A percentile compares a stretch with the other conserved stretches of the same genome.
phyloP scores from a whole-genome alignment of 1,284 basidiomycete genomes.

The Omphalotus olearius region DNA sequence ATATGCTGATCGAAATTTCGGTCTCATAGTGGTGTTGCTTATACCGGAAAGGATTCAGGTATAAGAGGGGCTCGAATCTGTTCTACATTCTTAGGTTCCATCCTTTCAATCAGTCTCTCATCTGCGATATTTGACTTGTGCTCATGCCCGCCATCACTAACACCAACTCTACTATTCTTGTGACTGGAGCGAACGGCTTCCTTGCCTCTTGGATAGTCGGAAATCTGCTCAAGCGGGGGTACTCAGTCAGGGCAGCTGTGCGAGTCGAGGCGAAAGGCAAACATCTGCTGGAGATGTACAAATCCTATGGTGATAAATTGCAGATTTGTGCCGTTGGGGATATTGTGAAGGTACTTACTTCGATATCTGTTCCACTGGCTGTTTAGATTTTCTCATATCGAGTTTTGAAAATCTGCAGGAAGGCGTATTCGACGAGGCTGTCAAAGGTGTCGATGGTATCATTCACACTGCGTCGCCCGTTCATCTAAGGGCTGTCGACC shows the following conservation, averaged over 20 bases:
- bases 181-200: constrained; percentile 36
- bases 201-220: constrained; percentile 33
- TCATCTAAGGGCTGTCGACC: constrained; percentile 32
- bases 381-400: neutral
- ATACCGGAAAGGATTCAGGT: too few relatives aligned
- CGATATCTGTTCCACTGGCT: neutral
- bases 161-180: constrained; percentile 23
- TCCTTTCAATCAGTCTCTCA: too few relatives aligned
- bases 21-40: too few relatives aligned
- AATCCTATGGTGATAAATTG: constrained; percentile 35
- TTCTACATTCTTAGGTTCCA: too few relatives aligned
- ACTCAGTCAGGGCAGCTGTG: constrained; percentile 46
- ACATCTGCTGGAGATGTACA: constrained; percentile 37
- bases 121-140: too few relatives aligned
- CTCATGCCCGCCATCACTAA: neutral
- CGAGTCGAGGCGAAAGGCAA: constrained; percentile 39
- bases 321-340: constrained; percentile 42
- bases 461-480: constrained; percentile 50
- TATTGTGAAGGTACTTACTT: constrained; percentile 32
- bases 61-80: too few relatives aligned
- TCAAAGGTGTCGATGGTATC: constrained; percentile 58
- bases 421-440: constrained; percentile 62
- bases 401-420: constrained; percentile 23
- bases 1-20: too few relatives aligned
- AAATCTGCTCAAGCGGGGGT: constrained; percentile 29